Conservation (phyloP, 2,329 filamentous ascomycete genomes). For the Colletotrichum salicis region DNA sequence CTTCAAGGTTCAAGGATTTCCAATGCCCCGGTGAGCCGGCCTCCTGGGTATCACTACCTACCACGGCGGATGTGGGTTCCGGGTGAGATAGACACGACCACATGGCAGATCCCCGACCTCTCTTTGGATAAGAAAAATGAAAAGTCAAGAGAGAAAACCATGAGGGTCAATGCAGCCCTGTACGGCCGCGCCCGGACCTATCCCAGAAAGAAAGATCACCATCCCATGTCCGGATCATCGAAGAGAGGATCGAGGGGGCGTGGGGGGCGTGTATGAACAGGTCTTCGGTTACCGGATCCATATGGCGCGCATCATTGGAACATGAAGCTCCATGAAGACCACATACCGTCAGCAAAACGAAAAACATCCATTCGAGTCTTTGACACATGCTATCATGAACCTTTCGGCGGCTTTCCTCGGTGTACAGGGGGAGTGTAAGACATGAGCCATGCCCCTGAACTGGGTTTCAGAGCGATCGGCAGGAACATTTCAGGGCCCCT, state of each 20-base stretch:
- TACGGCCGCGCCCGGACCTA: not conserved
- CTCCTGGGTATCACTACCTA: constrained; percentile 1
- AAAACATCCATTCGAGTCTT: not conserved
- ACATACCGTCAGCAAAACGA: not conserved
- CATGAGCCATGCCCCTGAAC: constrained; percentile 1
- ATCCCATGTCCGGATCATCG: not conserved
- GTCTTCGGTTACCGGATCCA: not conserved
- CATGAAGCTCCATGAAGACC: not conserved
- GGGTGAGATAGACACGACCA: not conserved
- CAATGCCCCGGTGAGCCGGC: constrained; percentile 4
- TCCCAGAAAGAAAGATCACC: not conserved
- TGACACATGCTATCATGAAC: not conserved
- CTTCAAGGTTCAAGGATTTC: constrained; percentile 9
- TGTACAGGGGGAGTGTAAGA: not conserved
- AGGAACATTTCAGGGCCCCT: constrained; percentile 12
- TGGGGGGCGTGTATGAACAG: not conserved
- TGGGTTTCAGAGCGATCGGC: constrained; percentile 30
- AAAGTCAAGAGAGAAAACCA: not conserved
- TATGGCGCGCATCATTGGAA: constrained; percentile 22
- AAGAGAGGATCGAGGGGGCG: not conserved
- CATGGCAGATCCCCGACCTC: constrained; percentile 25
- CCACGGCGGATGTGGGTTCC: constrained; percentile 4
- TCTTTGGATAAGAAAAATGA: constrained; percentile 20
- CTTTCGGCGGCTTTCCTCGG: not conserved
- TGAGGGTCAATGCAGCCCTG: constrained; percentile 25